Evolutionary conservation across 75 land plant genomes (phyloP).

Genomic region (Pinus tabuliformis): DNA sequence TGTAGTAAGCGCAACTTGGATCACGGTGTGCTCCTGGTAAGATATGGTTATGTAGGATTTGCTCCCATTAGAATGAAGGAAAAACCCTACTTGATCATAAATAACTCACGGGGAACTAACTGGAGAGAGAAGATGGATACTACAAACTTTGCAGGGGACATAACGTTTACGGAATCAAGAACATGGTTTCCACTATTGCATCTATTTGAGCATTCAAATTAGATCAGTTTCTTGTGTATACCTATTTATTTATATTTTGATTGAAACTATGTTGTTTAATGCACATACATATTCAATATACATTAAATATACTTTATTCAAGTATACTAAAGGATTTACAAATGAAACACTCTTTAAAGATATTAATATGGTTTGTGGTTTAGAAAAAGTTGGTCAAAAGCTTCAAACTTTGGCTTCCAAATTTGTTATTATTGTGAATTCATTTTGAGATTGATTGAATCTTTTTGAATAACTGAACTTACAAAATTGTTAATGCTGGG

Average conservation of each 20-base stretch:
- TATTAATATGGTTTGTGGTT: too few species aligned
- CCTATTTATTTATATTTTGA: background rate
- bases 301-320: background rate
- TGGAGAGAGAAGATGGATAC: slow-evolving; percentile 92
- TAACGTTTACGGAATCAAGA: slow-evolving; percentile 75
- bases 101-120: slow-evolving; percentile 85
- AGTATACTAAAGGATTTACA: background rate
- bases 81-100: slow-evolving; percentile 94
- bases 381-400: too few species aligned
- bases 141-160: slow-evolving; percentile 87
- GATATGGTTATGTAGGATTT: slow-evolving; percentile 74
- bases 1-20: slow-evolving; percentile 59
- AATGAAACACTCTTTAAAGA: background rate
- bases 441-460: too few species aligned
- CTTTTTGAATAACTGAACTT: too few species aligned
- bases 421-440: too few species aligned
- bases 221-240: background rate
- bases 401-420: too few species aligned
- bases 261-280: background rate
- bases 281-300: slow-evolving; percentile 2
- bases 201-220: slow-evolving; percentile 16
- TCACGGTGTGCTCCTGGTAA: slow-evolving; percentile 90
- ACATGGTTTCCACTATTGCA: slow-evolving; percentile 86
- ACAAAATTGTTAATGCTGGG: too few species aligned
- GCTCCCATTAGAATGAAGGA: slow-evolving; percentile 69